Evolutionary conservation across 2,329 filamentous ascomycete species (phyloP).

Genomic region (Xenoacremonium recifei): DNA sequence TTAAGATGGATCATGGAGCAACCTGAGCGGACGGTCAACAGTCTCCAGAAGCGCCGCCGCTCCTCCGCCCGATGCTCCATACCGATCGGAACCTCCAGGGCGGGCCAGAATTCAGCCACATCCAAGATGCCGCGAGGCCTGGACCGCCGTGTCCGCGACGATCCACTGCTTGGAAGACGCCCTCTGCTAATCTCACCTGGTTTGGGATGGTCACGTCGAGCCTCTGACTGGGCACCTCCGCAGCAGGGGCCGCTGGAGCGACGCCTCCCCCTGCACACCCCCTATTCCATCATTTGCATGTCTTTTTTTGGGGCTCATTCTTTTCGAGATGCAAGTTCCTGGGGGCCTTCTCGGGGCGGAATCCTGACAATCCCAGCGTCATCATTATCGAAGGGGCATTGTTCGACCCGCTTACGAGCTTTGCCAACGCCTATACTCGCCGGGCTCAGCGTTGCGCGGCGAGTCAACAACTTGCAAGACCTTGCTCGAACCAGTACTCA

Average conservation of each 20-base stretch:
- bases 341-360: neutral
- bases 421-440: conserved; percentile 4
- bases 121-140: conserved; percentile 15
- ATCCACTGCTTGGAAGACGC: conserved; percentile 11
- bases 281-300: conserved; percentile 12
- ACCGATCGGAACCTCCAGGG: conserved; percentile 26
- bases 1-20: conserved; percentile 19
- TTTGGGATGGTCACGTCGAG: neutral
- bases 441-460: conserved; percentile 8
- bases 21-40: conserved; percentile 20
- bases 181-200: conserved; percentile 12
- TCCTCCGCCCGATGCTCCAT: conserved; percentile 28
- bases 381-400: neutral
- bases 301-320: conserved; percentile 16
- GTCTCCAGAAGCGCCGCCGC: conserved; percentile 23
- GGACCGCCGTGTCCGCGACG: conserved; percentile 18
- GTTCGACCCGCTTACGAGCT: too few relatives aligned
- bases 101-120: conserved; percentile 28
- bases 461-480: conserved; percentile 6
- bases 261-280: conserved; percentile 15
- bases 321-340: conserved; percentile 18
- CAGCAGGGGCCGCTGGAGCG: conserved; percentile 4
- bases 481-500: too few relatives aligned
- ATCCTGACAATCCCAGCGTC: neutral
- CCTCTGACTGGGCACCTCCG: conserved; percentile 10